phyloP scores from a whole-genome alignment of 2,329 filamentous ascomycete genomes.

The Penicillium hordei region DNA sequence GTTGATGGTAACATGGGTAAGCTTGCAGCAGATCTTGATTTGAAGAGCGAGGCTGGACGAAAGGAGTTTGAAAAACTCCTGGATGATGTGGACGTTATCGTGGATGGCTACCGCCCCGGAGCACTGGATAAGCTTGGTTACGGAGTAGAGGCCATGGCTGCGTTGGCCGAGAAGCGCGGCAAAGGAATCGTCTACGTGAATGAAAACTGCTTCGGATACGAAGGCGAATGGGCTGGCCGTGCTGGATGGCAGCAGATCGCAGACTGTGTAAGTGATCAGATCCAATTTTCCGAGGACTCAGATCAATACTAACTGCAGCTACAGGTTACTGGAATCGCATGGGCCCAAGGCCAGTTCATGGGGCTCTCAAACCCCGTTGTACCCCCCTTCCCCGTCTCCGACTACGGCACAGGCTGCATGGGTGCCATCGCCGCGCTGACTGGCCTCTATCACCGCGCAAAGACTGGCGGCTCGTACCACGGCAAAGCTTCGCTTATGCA shows the following conservation, averaged over 20 bases:
- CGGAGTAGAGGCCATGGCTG: constrained; percentile 54
- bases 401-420: constrained; percentile 71
- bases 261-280: constrained; percentile 55
- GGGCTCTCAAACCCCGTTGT: constrained; percentile 40
- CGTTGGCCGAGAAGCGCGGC: constrained; percentile 55
- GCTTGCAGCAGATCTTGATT: constrained; percentile 63
- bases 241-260: constrained; percentile 73
- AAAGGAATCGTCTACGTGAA: constrained; percentile 69
- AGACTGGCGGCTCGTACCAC: constrained; percentile 64
- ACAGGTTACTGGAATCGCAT: constrained; percentile 44
- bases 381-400: constrained; percentile 54
- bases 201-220: constrained; percentile 70
- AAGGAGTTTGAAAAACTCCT: constrained; percentile 60
- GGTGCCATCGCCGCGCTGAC: constrained; percentile 66
- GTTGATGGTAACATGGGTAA: constrained; percentile 73
- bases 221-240: constrained; percentile 62
- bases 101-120: constrained; percentile 70
- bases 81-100: constrained; percentile 63
- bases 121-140: constrained; percentile 66
- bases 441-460: constrained; percentile 63
- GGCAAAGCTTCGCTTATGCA: constrained; percentile 65
- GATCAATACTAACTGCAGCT: neutral
- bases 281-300: neutral
- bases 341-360: constrained; percentile 47
- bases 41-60: constrained; percentile 58